These are phyloP conservation scores for Alternaria sp. DNA, from an alignment of 2,329 filamentous ascomycete species.

Conservation along the genomic window DNA sequence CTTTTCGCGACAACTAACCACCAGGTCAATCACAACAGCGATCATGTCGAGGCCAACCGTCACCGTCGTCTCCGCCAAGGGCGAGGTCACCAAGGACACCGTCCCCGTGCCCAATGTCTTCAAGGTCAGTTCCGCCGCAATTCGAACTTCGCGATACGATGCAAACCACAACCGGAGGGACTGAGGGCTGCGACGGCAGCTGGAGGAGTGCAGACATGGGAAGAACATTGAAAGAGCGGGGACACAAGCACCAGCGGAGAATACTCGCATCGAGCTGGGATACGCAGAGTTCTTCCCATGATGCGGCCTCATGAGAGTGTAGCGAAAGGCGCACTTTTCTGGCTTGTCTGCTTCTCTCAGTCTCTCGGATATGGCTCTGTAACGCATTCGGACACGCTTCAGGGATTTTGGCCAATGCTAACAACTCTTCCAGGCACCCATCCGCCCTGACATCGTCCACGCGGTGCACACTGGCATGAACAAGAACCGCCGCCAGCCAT, in stretches of 20 bases:
- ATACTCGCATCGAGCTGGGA: background rate
- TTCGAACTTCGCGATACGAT: constrained; percentile 19
- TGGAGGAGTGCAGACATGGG: constrained; percentile 17
- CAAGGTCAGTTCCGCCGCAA: constrained; percentile 57
- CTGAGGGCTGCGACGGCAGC: constrained; percentile 10
- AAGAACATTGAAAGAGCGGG: background rate
- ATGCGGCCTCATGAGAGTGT: background rate
- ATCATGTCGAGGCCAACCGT: constrained; percentile 91
- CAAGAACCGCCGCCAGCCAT: constrained; percentile 99
- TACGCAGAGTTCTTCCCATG: constrained; percentile 3
- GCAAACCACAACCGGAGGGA: constrained; percentile 3
- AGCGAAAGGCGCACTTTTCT: constrained; percentile 5
- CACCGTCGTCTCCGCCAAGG: constrained; percentile 95
- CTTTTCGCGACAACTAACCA: constrained; percentile 37
- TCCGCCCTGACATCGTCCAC: constrained; percentile 99
- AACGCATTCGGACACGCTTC: background rate
- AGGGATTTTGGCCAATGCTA: background rate
- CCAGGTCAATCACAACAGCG: constrained; percentile 34
- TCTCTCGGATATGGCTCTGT: background rate
- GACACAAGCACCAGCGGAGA: background rate
- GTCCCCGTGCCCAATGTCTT: constrained; percentile 96
- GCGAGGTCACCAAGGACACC: constrained; percentile 86
- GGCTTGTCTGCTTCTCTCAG: background rate
- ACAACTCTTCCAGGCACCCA: constrained; percentile 66
- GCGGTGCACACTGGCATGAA: constrained; percentile 98